A percentile compares a stretch with the other conserved stretches of the same genome.
These are phyloP conservation scores for Sporothrix euskadiensis DNA, from an alignment of 2,329 filamentous ascomycete genomes.

Conservation along the genomic window DNA sequence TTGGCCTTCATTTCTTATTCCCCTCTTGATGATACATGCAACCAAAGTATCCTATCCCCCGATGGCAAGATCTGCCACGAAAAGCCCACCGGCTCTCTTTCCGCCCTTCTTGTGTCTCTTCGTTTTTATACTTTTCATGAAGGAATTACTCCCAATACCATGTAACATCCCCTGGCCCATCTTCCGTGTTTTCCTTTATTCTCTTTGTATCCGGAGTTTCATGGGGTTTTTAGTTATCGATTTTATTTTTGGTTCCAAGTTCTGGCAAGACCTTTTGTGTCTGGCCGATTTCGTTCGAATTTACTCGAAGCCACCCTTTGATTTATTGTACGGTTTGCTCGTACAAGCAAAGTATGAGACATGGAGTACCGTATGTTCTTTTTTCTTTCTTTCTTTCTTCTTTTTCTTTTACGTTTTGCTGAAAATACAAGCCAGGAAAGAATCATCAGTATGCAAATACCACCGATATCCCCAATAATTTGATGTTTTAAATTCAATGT, in stretches of 20 bases:
- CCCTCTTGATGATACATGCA: not conserved
- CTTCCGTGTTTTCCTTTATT: not conserved
- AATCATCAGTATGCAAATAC: not conserved
- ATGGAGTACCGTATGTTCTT: not conserved
- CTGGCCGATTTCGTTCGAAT: not conserved
- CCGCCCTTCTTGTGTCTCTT: not conserved
- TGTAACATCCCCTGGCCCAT: not conserved
- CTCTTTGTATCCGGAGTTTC: slow-evolving; percentile 5
- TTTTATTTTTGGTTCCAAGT: not conserved
- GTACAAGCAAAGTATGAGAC: not conserved
- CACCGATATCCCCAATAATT: not conserved
- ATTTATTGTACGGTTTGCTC: not conserved
- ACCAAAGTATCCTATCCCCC: not conserved
- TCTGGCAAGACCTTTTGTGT: not conserved
- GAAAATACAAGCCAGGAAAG: not conserved
- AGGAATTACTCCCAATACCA: not conserved
- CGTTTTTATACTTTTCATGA: not conserved
- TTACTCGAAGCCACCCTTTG: not conserved
- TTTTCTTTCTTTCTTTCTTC: not conserved
- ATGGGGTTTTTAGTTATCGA: not conserved
- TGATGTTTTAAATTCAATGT: not conserved
- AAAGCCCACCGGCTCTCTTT: not conserved
- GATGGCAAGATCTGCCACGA: not conserved
- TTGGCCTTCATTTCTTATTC: not conserved
- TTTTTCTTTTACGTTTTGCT: not conserved